Evolutionary conservation across 192 early-diverging fungal genomes (phyloP).

Genomic region (Coemansia sp.): DNA sequence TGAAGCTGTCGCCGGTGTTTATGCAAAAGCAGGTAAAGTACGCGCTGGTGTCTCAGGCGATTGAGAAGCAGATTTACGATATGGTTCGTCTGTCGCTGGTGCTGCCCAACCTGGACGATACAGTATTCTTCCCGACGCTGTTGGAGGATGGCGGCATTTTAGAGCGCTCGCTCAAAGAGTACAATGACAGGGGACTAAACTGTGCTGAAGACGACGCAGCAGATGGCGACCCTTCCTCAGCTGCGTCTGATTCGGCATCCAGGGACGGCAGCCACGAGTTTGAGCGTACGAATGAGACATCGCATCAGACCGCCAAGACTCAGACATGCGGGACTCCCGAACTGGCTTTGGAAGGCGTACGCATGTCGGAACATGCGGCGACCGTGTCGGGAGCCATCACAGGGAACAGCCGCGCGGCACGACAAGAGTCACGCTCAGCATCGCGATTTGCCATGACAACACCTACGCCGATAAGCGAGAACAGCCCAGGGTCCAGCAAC

Average conservation of each 20-base stretch:
- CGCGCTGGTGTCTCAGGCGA: slow-evolving; percentile 75
- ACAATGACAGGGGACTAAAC: slow-evolving; percentile 23
- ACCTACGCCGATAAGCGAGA: slow-evolving; percentile 18
- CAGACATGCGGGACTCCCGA: background rate
- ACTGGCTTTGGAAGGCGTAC: background rate
- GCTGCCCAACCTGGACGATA: slow-evolving; percentile 87
- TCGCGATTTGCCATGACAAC: slow-evolving; percentile 21
- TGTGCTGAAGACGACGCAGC: background rate
- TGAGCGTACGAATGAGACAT: background rate
- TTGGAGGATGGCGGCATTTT: slow-evolving; percentile 61
- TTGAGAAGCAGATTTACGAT: slow-evolving; percentile 81
- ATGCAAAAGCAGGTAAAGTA: slow-evolving; percentile 81
- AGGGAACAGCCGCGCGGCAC: slow-evolving; percentile 6
- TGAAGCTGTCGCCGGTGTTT: slow-evolving; percentile 75
- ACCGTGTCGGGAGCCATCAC: slow-evolving; percentile 2
- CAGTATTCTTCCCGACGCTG: slow-evolving; percentile 67
- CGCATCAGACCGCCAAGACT: background rate
- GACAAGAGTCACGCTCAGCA: slow-evolving; percentile 8
- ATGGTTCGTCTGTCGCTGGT: slow-evolving; percentile 76
- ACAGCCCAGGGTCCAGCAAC: slow-evolving; percentile 16
- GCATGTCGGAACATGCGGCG: background rate
- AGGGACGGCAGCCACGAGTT: background rate
- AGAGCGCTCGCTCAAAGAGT: slow-evolving; percentile 51
- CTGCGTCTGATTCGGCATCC: background rate
- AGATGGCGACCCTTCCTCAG: no score